Percentiles rank a stretch among this genome's conserved stretches.
Conservation (phyloP, 169 alveolate genomes). For the Plasmodium relictum region DNA sequence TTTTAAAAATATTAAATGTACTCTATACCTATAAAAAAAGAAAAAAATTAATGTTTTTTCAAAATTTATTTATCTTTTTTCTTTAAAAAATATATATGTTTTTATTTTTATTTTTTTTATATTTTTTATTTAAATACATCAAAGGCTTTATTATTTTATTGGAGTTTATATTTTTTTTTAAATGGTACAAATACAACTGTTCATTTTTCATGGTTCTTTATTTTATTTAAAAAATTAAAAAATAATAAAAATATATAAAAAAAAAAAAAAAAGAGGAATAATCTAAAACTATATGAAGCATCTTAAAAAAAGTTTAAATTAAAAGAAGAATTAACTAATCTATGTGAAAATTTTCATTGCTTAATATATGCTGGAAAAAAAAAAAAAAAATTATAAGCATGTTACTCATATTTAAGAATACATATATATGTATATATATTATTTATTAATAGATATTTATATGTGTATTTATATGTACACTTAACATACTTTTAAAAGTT, state of each 20-base stretch:
- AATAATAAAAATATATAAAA: slow-evolving; percentile 10
- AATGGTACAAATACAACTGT: slow-evolving; percentile 43
- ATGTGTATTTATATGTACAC: neutral
- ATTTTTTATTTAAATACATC: slow-evolving; percentile 19
- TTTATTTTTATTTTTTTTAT: neutral
- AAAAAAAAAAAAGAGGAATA: neutral
- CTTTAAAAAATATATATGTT: neutral
- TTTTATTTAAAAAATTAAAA: slow-evolving; percentile 1
- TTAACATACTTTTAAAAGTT: slow-evolving; percentile 33
- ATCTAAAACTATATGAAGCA: neutral
- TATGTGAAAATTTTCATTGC: slow-evolving; percentile 75
- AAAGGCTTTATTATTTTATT: slow-evolving; percentile 18
- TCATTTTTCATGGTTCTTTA: slow-evolving; percentile 2
- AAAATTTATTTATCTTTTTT: neutral
- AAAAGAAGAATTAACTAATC: slow-evolving; percentile 23
- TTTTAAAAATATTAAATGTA: slow-evolving; percentile 20
- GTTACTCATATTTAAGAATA: neutral
- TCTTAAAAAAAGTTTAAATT: neutral
- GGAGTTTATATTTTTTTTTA: slow-evolving; percentile 13
- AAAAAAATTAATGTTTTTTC: neutral
- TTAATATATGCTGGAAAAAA: slow-evolving; percentile 56
- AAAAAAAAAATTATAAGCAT: neutral
- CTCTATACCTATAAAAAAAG: slow-evolving; percentile 30
- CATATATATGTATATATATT: neutral
- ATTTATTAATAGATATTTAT: neutral